A percentile compares a stretch with the other conserved stretches of the same genome.
These are phyloP conservation scores for Cryptococcus jaspeensis DNA, from an alignment of 1,284 basidiomycete genomes.

Conservation along the genomic window DNA sequence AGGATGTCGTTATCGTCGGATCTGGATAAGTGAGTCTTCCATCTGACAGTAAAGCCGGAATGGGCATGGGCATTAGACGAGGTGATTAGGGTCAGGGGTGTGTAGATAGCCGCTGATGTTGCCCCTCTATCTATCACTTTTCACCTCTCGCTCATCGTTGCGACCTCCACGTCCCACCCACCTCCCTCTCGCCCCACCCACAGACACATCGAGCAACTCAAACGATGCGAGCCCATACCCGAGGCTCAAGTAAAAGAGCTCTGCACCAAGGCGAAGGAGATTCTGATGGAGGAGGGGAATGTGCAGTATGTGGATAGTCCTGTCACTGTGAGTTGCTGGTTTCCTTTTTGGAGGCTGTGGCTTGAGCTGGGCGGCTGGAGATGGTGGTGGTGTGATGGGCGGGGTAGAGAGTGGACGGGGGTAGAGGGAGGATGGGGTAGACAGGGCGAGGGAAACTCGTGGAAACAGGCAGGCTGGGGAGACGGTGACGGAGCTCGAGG, in stretches of 20 bases:
- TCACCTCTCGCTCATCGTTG: neutral
- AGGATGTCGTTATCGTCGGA: conserved; percentile 20
- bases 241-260: conserved; percentile 90
- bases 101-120: too few relatives aligned
- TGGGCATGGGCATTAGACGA: too few relatives aligned
- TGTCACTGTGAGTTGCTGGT: conserved; percentile 69
- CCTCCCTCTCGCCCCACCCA: neutral
- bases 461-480: too few relatives aligned
- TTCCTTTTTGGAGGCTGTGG: neutral
- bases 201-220: conserved; percentile 79
- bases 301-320: conserved; percentile 95
- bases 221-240: conserved; percentile 86
- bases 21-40: conserved; percentile 16
- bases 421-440: neutral
- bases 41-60: neutral
- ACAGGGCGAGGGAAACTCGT: too few relatives aligned
- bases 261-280: conserved; percentile 93
- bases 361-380: neutral
- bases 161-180: neutral
- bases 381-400: neutral
- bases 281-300: conserved; percentile 95
- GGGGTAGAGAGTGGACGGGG: neutral
- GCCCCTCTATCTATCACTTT: neutral
- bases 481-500: too few relatives aligned
- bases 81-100: too few relatives aligned